Conservation (phyloP, 2,329 filamentous ascomycete species). For the Ascochyta fabae region DNA sequence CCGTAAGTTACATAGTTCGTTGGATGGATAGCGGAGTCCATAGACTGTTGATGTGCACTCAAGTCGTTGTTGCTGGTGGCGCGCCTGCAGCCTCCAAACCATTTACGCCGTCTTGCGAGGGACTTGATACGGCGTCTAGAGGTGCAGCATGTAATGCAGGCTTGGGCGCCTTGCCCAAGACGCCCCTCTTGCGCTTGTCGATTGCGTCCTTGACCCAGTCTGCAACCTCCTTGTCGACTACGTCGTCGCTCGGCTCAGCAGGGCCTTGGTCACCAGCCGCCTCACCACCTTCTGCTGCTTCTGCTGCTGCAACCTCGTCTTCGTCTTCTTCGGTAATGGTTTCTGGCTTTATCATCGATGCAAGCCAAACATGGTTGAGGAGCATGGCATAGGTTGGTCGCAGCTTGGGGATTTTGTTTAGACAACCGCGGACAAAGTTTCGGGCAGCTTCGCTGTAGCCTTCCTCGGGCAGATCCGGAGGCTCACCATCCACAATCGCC, state of each 20-base stretch:
- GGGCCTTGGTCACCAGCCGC: conserved; percentile 40
- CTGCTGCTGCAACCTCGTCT: conserved; percentile 58
- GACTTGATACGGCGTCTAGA: conserved; percentile 69
- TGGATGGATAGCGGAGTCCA: neutral
- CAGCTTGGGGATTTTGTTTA: conserved; percentile 90
- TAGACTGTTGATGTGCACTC: neutral
- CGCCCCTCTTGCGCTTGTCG: conserved; percentile 67
- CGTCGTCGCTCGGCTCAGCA: conserved; percentile 37
- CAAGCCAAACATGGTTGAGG: conserved; percentile 87
- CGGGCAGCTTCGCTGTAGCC: conserved; percentile 80
- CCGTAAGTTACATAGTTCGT: conserved; percentile 5
- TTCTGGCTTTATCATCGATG: conserved; percentile 75
- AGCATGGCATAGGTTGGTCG: conserved; percentile 94
- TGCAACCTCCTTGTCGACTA: conserved; percentile 81
- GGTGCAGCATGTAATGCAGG: conserved; percentile 90
- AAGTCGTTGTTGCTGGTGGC: conserved; percentile 22
- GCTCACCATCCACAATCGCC: conserved; percentile 98
- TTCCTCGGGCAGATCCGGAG: conserved; percentile 80
- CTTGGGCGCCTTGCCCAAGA: conserved; percentile 61
- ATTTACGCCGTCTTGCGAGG: conserved; percentile 35
- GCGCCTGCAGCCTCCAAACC: conserved; percentile 28
- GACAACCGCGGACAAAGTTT: conserved; percentile 85
- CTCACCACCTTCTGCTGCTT: conserved; percentile 52
- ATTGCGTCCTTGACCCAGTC: conserved; percentile 81
- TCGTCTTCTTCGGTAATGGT: conserved; percentile 75